Evolutionary conservation across 2,329 filamentous ascomycete genomes (phyloP).

Genomic region (Neofusicoccum parvum): DNA sequence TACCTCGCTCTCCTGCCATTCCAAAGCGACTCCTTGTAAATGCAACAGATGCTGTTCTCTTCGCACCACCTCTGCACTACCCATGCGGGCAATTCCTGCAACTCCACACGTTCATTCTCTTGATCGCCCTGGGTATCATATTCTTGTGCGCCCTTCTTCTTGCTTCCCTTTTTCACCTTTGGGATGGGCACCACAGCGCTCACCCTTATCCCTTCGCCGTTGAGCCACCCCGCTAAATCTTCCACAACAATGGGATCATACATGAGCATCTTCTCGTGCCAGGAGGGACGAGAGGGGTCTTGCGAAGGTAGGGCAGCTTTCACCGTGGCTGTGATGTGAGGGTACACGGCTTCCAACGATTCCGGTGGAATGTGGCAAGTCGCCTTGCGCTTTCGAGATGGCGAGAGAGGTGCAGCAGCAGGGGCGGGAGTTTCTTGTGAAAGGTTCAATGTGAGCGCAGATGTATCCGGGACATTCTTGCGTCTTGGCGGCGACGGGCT

Average conservation of each 20-base stretch:
- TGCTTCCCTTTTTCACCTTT: not conserved
- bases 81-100: constrained; percentile 39
- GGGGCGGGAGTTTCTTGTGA: not conserved
- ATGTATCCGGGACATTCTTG: constrained; percentile 1
- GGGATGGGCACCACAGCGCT: constrained; percentile 52
- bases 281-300: constrained; percentile 57
- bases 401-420: not conserved
- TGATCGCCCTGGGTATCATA: constrained; percentile 60
- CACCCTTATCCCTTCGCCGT: constrained; percentile 51
- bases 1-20: not conserved
- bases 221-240: constrained; percentile 82
- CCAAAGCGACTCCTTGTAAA: constrained; percentile 60
- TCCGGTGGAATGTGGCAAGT: not conserved
- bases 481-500: constrained; percentile 39
- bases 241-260: constrained; percentile 91
- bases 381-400: not conserved
- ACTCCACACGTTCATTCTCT: constrained; percentile 27
- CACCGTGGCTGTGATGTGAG: constrained; percentile 52
- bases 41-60: constrained; percentile 77
- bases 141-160: not conserved
- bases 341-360: constrained; percentile 38
- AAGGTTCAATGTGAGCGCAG: constrained; percentile 25
- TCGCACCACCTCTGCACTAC: constrained; percentile 89
- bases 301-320: constrained; percentile 45
- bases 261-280: constrained; percentile 91